A percentile compares a stretch with the other conserved stretches of the same genome.
These are phyloP conservation scores for Mallotus nudiflorus DNA, from an alignment of 345 rosid species.

Conservation along the genomic window DNA sequence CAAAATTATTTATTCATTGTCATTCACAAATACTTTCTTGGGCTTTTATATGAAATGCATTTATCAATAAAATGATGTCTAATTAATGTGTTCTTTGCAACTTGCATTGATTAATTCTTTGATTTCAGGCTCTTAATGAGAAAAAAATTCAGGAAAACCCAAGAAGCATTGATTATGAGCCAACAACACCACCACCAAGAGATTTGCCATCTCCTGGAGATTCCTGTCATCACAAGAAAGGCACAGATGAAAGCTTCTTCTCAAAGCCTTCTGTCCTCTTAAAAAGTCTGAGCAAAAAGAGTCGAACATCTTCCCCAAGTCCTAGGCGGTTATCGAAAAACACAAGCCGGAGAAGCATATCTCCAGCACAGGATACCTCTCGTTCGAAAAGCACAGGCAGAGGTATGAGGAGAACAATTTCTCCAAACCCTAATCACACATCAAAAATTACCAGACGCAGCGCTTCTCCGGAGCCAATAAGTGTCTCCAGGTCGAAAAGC, in stretches of 20 bases:
- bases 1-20: too few species aligned
- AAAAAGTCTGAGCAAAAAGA: slow-evolving; percentile 36
- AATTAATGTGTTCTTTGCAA: neutral
- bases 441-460: too few species aligned
- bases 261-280: slow-evolving; percentile 40
- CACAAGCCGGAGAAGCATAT: slow-evolving; percentile 19
- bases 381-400: neutral
- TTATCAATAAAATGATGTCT: too few species aligned
- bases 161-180: slow-evolving; percentile 20
- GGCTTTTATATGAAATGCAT: too few species aligned
- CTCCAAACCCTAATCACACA: too few species aligned
- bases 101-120: neutral
- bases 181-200: slow-evolving; percentile 22
- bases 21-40: too few species aligned
- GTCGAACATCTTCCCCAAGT: slow-evolving; percentile 46
- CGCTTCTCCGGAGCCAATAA: too few species aligned
- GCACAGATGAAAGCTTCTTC: slow-evolving; percentile 52
- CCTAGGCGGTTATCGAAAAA: slow-evolving; percentile 40
- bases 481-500: slow-evolving; percentile 19
- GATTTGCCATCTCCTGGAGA: slow-evolving; percentile 2
- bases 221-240: neutral
- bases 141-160: slow-evolving; percentile 30
- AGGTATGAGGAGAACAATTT: neutral
- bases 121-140: slow-evolving; percentile 20
- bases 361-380: slow-evolving; percentile 19